Conservation (phyloP, 306 rosid genomes). For the Neltuma alba region DNA sequence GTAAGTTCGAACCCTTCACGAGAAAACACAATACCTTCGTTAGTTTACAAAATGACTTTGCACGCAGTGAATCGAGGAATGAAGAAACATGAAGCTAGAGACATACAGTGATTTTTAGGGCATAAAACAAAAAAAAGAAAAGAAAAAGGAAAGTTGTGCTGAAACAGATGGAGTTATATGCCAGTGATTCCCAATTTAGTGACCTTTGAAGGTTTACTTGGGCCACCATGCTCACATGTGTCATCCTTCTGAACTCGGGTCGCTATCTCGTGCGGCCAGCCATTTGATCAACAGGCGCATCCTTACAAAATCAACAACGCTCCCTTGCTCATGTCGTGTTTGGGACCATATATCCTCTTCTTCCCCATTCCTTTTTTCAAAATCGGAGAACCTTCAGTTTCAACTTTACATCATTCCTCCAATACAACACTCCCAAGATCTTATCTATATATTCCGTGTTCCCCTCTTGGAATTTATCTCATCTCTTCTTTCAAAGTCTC, state of each 20-base stretch:
- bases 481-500: not conserved
- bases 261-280: not conserved
- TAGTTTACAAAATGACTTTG: too few species aligned
- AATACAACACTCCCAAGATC: not conserved
- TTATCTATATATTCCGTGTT: not conserved
- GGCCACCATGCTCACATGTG: not conserved
- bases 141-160: not conserved
- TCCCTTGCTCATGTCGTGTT: not conserved
- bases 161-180: not conserved
- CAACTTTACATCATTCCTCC: not conserved
- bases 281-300: not conserved
- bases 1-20: too few species aligned
- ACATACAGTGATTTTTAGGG: not conserved
- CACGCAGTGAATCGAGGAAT: too few species aligned
- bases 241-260: not conserved
- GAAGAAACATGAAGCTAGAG: too few species aligned
- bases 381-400: not conserved
- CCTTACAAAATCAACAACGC: constrained; percentile 5
- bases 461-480: not conserved
- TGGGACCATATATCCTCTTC: not conserved
- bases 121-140: too few species aligned
- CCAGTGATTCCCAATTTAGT: not conserved
- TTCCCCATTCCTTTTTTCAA: not conserved
- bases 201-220: constrained; percentile 1
- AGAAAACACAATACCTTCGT: too few species aligned